These are phyloP conservation scores for Microcos paniculata DNA, from an alignment of 345 rosid genomes.

Conservation along the genomic window DNA sequence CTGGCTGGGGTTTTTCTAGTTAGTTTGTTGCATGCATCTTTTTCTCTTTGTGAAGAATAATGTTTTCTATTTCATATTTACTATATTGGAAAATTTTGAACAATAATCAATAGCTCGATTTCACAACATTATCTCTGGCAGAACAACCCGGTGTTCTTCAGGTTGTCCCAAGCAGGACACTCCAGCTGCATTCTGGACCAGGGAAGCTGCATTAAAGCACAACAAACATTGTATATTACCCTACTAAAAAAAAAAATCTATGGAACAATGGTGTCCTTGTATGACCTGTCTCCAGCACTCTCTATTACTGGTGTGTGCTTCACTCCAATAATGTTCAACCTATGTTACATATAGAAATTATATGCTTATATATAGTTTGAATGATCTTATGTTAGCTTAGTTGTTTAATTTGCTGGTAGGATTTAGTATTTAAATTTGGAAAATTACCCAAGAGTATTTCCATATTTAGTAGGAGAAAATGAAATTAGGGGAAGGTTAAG, in stretches of 20 bases:
- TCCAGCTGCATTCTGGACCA: conserved; percentile 61
- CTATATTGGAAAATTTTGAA: background rate
- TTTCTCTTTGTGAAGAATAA: background rate
- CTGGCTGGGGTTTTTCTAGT: background rate
- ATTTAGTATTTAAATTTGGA: no score
- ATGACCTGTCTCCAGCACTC: background rate
- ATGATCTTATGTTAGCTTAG: background rate
- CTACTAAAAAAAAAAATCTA: background rate
- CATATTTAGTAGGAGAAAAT: background rate
- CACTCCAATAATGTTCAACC: conserved; percentile 7
- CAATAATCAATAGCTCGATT: background rate
- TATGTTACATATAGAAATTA: background rate
- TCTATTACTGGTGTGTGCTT: background rate
- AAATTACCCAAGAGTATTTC: no score
- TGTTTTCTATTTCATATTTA: background rate
- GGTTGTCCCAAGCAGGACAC: conserved; percentile 61
- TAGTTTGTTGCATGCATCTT: background rate
- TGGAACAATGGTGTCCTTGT: background rate
- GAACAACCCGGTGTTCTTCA: conserved; percentile 91
- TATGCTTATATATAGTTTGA: background rate
- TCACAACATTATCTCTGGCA: conserved; percentile 28
- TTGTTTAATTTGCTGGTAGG: background rate
- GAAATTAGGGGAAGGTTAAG: background rate
- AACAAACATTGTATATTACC: background rate
- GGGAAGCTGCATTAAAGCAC: conserved; percentile 33